Conservation (phyloP, 2,329 filamentous ascomycete genomes). For the Aspergillus bombycis region DNA sequence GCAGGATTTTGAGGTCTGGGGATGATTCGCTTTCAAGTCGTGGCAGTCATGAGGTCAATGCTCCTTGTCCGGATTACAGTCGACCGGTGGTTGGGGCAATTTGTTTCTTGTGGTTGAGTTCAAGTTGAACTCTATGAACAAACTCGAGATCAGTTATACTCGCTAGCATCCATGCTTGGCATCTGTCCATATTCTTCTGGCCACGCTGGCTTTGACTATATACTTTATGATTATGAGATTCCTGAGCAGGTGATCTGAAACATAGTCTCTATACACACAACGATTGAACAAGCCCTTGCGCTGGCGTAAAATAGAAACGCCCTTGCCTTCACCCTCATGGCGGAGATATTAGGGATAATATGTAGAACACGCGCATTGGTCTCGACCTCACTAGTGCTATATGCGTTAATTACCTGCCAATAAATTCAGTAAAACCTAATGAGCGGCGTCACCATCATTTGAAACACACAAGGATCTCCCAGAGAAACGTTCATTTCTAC, state of each 20-base stretch:
- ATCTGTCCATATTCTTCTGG: neutral
- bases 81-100: neutral
- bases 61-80: neutral
- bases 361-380: neutral
- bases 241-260: neutral
- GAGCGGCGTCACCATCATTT: neutral
- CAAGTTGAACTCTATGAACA: neutral
- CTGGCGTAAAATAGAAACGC: neutral
- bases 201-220: neutral
- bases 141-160: neutral
- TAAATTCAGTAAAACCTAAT: neutral
- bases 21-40: neutral
- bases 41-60: neutral
- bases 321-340: neutral
- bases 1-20: constrained; percentile 32
- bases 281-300: neutral
- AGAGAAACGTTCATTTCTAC: neutral
- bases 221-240: neutral
- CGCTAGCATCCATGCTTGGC: neutral
- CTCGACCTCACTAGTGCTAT: neutral
- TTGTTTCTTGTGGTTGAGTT: neutral
- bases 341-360: neutral
- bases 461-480: neutral
- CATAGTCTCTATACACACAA: too few species aligned
- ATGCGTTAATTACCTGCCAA: neutral